phyloP scores from a whole-genome alignment of 2,329 filamentous ascomycete species.

The Colletotrichum cordylinicola region DNA sequence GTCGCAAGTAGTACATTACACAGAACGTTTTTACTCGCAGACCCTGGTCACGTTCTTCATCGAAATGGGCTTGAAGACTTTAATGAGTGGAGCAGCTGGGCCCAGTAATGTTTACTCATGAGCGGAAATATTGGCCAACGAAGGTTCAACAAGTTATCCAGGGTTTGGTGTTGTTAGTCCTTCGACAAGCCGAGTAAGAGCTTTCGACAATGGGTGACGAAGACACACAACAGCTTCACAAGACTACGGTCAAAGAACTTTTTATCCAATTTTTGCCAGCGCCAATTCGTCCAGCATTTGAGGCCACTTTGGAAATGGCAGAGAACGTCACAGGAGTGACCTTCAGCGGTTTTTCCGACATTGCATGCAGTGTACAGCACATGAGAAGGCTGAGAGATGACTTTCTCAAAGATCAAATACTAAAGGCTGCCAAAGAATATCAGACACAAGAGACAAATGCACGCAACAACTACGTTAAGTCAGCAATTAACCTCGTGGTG shows the following conservation, averaged over 20 bases:
- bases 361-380: background rate
- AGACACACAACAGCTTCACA: background rate
- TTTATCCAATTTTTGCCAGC: background rate
- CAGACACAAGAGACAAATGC: background rate
- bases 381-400: background rate
- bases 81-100: no score
- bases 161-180: no score
- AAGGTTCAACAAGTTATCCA: no score
- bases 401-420: background rate
- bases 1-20: no score
- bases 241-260: background rate
- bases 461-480: no score
- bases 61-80: no score
- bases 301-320: background rate
- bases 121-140: no score
- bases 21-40: no score
- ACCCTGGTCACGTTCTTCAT: no score
- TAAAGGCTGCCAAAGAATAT: background rate
- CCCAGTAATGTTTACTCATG: no score
- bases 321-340: background rate
- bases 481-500: no score
- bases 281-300: background rate
- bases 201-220: background rate
- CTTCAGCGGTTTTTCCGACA: background rate
- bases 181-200: no score